Evolutionary conservation across 129 eudicot genomes (phyloP).

Genomic region (Scalesia atractyloides): DNA sequence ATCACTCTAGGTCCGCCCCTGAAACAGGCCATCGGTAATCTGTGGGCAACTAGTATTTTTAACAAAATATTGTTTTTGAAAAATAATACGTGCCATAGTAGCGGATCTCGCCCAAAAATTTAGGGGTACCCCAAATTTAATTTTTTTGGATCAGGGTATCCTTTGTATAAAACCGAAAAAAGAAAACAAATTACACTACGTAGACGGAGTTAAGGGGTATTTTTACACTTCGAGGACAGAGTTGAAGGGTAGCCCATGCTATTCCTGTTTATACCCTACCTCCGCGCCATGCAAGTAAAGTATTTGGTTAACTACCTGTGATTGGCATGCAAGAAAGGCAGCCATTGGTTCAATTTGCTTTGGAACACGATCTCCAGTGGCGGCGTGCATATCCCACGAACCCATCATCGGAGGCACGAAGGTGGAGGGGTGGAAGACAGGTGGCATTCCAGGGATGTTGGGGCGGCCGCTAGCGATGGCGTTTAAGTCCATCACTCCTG

Average conservation of each 20-base stretch:
- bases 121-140: too few relatives aligned
- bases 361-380: conserved; percentile 30
- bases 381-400: conserved; percentile 44
- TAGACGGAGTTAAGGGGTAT: too few relatives aligned
- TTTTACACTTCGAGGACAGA: too few relatives aligned
- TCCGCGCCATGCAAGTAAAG: neutral
- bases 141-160: too few relatives aligned
- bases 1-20: too few relatives aligned
- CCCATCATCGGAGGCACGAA: conserved; percentile 45
- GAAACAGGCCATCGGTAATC: too few relatives aligned
- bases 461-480: conserved; percentile 30
- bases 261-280: too few relatives aligned
- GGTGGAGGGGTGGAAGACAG: conserved; percentile 46
- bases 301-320: conserved; percentile 40
- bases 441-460: conserved; percentile 39
- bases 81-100: neutral
- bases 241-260: too few relatives aligned
- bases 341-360: conserved; percentile 49
- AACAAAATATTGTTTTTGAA: neutral
- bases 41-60: neutral
- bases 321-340: conserved; percentile 69
- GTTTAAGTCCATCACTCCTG: conserved; percentile 69
- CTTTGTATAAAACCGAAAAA: too few relatives aligned
- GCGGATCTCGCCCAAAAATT: too few relatives aligned
- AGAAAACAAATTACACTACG: too few relatives aligned